A percentile compares a stretch with the other conserved stretches of the same genome.
Evolutionary conservation across 306 rosid genomes (phyloP).

Genomic region (Bauhinia variegata): DNA sequence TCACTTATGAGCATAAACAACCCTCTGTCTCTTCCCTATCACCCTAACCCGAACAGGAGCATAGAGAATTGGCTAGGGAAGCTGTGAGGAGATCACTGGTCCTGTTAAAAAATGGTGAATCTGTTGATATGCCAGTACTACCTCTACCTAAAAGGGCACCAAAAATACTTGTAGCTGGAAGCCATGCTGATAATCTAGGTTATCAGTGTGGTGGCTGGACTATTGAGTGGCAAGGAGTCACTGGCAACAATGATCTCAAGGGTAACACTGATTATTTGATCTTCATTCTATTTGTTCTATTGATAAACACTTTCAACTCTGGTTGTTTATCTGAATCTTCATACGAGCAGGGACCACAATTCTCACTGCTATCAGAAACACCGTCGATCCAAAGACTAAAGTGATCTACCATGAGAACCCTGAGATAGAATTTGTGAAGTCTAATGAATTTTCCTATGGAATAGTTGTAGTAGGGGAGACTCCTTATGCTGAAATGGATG

Average conservation of each 20-base stretch:
- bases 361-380: slow-evolving; percentile 44
- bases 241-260: slow-evolving; percentile 55
- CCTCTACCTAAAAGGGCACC: slow-evolving; percentile 50
- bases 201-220: slow-evolving; percentile 71
- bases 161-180: slow-evolving; percentile 60
- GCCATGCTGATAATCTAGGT: slow-evolving; percentile 63
- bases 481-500: slow-evolving; percentile 53
- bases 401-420: slow-evolving; percentile 52
- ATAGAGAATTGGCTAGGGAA: slow-evolving; percentile 52
- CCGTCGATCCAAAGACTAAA: slow-evolving; percentile 42
- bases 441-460: slow-evolving; percentile 49
- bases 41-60: slow-evolving; percentile 50
- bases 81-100: slow-evolving; percentile 58
- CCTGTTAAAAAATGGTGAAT: slow-evolving; percentile 50
- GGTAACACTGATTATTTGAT: too few species aligned
- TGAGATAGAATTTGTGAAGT: slow-evolving; percentile 41
- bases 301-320: too few species aligned
- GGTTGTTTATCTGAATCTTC: too few species aligned
- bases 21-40: too few species aligned
- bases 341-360: slow-evolving; percentile 51
- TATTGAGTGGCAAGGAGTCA: slow-evolving; percentile 59
- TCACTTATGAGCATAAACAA: too few species aligned
- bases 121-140: slow-evolving; percentile 37
- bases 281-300: too few species aligned
- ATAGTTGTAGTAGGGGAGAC: slow-evolving; percentile 55